These are phyloP conservation scores for Uromyces viciae-fabae DNA, from an alignment of 1,284 basidiomycete species.

Conservation along the genomic window DNA sequence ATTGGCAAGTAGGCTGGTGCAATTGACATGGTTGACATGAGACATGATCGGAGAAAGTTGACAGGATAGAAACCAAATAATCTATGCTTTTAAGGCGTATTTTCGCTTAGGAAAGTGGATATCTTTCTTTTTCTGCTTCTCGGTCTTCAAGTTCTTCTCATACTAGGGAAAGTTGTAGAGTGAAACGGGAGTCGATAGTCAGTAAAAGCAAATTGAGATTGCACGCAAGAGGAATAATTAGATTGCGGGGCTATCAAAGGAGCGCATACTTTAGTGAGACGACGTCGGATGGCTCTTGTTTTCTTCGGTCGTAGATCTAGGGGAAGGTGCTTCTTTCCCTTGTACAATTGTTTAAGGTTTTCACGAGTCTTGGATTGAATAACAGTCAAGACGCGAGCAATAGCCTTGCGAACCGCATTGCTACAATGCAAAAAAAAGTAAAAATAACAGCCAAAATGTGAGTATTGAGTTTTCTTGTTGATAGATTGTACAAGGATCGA, in stretches of 20 bases:
- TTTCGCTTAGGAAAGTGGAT: constrained; percentile 74
- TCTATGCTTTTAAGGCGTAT: constrained; percentile 68
- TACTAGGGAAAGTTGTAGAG: constrained; percentile 60
- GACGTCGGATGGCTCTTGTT: constrained; percentile 96
- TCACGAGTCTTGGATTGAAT: constrained; percentile 97
- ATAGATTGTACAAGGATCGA: neutral
- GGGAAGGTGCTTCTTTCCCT: constrained; percentile 91
- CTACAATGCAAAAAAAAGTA: constrained; percentile 58
- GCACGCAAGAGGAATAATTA: neutral
- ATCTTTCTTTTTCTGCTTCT: constrained; percentile 87
- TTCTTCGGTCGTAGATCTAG: constrained; percentile 97
- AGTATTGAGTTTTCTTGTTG: neutral
- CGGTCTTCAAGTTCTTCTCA: constrained; percentile 76
- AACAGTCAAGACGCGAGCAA: constrained; percentile 96
- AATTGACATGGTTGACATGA: no score
- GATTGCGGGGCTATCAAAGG: neutral
- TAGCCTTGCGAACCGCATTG: constrained; percentile 95
- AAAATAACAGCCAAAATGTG: neutral
- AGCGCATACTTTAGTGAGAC: constrained; percentile 74
- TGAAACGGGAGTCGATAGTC: constrained; percentile 46
- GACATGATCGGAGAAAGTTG: no score
- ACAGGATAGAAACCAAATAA: no score
- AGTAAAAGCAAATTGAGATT: neutral
- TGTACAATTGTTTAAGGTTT: constrained; percentile 97
- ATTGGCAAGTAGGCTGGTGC: no score